These are phyloP conservation scores for Septoria petroselini DNA, from an alignment of 2,329 filamentous ascomycete genomes.

Conservation along the genomic window DNA sequence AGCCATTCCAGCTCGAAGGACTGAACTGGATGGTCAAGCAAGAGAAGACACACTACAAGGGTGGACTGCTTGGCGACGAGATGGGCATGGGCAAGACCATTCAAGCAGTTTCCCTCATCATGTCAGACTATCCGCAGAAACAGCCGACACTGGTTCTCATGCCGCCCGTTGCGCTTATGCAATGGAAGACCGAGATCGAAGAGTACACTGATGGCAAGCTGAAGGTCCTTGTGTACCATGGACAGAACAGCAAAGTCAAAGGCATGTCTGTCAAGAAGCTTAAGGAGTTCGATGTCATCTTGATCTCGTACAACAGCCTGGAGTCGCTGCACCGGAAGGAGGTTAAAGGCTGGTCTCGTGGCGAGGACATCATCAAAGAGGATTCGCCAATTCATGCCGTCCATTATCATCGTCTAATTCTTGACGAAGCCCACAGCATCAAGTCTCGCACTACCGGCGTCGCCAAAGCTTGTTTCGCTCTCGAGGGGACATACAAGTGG, in stretches of 20 bases:
- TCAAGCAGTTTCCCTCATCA: conserved; percentile 93
- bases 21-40: conserved; percentile 92
- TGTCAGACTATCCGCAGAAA: conserved; percentile 90
- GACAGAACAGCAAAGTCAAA: conserved; percentile 80
- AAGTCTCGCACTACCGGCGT: conserved; percentile 86
- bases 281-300: conserved; percentile 83
- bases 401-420: conserved; percentile 82
- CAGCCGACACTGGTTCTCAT: conserved; percentile 57
- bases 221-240: conserved; percentile 87
- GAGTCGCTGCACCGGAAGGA: conserved; percentile 93
- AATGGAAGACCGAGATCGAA: conserved; percentile 50
- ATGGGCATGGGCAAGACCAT: conserved; percentile 99
- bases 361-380: conserved; percentile 77
- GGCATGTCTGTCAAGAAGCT: conserved; percentile 70
- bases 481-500: conserved; percentile 88
- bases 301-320: conserved; percentile 91
- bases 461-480: conserved; percentile 89
- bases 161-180: conserved; percentile 23
- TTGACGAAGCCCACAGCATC: conserved; percentile 95
- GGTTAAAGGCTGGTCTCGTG: conserved; percentile 81
- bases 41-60: conserved; percentile 80
- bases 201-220: conserved; percentile 80
- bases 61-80: conserved; percentile 89
- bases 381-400: conserved; percentile 74
- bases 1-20: conserved; percentile 91